phyloP scores from a whole-genome alignment of 768 basidiomycete species.

The Psilocybe cubensis region DNA sequence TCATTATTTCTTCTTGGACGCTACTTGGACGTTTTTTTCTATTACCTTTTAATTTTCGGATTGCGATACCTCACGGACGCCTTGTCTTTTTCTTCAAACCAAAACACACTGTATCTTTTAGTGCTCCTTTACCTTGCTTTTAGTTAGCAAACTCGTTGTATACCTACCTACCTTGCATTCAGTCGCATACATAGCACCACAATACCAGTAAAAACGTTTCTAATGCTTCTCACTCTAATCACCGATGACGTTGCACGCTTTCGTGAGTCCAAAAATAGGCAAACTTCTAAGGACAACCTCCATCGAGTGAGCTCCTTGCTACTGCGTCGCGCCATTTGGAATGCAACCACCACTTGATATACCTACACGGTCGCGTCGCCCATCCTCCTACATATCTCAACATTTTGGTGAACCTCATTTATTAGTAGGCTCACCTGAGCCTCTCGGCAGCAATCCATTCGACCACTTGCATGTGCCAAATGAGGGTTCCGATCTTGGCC shows the following conservation, averaged over 20 bases:
- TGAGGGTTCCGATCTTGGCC: not conserved
- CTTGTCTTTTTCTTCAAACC: constrained; percentile 5
- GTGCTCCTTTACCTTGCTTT: not conserved
- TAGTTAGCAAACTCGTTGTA: not conserved
- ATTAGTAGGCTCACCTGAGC: constrained; percentile 17
- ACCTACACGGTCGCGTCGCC: constrained; percentile 8
- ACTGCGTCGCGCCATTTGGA: not conserved
- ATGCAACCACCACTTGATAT: constrained; percentile 19
- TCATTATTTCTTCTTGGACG: not conserved
- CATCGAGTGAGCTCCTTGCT: not conserved
- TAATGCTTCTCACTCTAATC: not conserved
- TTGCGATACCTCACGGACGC: not conserved
- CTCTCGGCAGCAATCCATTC: not conserved
- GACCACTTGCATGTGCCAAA: not conserved
- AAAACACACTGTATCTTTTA: constrained; percentile 6
- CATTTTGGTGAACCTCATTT: constrained; percentile 8
- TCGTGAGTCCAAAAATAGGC: not conserved
- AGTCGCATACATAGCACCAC: not conserved
- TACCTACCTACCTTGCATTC: not conserved
- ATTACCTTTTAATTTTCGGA: not conserved
- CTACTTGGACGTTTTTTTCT: constrained; percentile 11
- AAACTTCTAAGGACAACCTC: not conserved
- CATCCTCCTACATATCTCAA: constrained; percentile 4
- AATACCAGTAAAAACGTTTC: not conserved
- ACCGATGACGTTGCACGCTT: not conserved